phyloP scores from a whole-genome alignment of 768 basidiomycete species.

The Leccinellum albellum region DNA sequence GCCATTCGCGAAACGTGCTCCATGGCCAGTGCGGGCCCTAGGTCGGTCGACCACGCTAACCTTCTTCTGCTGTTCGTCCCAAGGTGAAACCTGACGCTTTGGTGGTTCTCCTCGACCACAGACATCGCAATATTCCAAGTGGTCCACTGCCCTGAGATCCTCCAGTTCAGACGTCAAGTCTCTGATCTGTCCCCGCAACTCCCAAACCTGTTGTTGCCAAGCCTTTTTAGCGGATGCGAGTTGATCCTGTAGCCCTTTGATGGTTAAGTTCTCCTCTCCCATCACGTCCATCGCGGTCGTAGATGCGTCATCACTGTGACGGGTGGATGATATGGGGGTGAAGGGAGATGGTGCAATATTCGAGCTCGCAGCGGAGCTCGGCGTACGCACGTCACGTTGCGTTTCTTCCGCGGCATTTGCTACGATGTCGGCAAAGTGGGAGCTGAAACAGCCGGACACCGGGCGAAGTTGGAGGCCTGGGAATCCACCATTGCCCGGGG shows the following conservation, averaged over 20 bases:
- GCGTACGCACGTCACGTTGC: slow-evolving; percentile 45
- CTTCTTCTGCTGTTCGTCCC: slow-evolving; percentile 23
- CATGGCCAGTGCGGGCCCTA: slow-evolving; percentile 62
- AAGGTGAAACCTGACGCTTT: slow-evolving; percentile 7
- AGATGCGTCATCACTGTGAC: slow-evolving; percentile 33
- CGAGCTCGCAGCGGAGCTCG: slow-evolving; percentile 44
- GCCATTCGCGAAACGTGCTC: slow-evolving; percentile 57
- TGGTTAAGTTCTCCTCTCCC: slow-evolving; percentile 43
- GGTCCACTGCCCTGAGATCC: slow-evolving; percentile 42
- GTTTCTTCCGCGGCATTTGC: slow-evolving; percentile 24
- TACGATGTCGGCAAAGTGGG: slow-evolving; percentile 54
- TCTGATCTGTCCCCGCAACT: slow-evolving; percentile 68
- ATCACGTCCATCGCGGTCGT: slow-evolving; percentile 21
- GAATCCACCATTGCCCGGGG: slow-evolving; percentile 59
- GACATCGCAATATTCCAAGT: slow-evolving; percentile 47
- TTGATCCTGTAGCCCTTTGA: slow-evolving; percentile 60
- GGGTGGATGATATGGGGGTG: slow-evolving; percentile 37
- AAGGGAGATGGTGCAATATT: slow-evolving; percentile 44
- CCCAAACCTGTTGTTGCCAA: slow-evolving; percentile 74
- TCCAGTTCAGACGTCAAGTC: slow-evolving; percentile 70
- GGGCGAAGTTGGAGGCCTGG: slow-evolving; percentile 68
- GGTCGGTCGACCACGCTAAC: slow-evolving; percentile 57
- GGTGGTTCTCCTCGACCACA: slow-evolving; percentile 53
- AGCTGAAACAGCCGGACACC: slow-evolving; percentile 71
- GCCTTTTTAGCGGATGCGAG: slow-evolving; percentile 52